Evolutionary conservation across 2,329 filamentous ascomycete genomes (phyloP), one percentile per base, ranked within the genome.

Genomic region (Rutstroemia sydowiana): DNA sequence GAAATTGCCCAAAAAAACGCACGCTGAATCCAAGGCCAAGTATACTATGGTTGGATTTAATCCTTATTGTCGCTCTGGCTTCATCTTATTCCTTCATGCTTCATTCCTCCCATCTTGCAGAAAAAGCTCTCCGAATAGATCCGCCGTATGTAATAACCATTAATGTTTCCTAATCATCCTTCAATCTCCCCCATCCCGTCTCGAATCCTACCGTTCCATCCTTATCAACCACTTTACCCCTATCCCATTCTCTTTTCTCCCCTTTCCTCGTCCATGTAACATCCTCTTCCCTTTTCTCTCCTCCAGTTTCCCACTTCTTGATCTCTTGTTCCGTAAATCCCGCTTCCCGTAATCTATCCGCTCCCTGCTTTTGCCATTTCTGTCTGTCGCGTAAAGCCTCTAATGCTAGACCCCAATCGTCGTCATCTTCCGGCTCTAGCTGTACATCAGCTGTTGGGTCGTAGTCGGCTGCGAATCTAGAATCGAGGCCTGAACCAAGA

Each of bases 321-420:
- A 95, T 80, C 61, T 90, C 80, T 4, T 82, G 79, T 14, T 90
- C 86, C 1, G 79, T 81, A 63, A 95, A 95, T 0, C 90, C 91
- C 0, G 88, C 89, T 18, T 79, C 80, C 31, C 82, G 82, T 54
- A 96, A 70, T 53, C 90, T 74, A 48, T 90, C 84, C 6, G 87
- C 87, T 28, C 89, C 88, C 59, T 84, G 81, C 57, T 83, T 76
- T 62, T 81, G 83, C 81, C 87, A 90, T 58, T 83, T 84, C 59
- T 88, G 80, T n/a, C 88, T 81, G 65, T 95, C 89, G 36, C 85
- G 79, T 51, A 88, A 75, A 4, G 84, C 82, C 68, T 95, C 89
- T 1, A 93, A 73, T 1, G 87, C 82, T 60, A 88, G 80, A 41
- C 88, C 86, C 90, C 89, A 95, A 54, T 88, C 81, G 55, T 84